Percentiles rank a stretch among this genome's conserved stretches.
Evolutionary conservation across 2,329 filamentous ascomycete species (phyloP).

Genomic region (Arthrocladium fulminans): DNA sequence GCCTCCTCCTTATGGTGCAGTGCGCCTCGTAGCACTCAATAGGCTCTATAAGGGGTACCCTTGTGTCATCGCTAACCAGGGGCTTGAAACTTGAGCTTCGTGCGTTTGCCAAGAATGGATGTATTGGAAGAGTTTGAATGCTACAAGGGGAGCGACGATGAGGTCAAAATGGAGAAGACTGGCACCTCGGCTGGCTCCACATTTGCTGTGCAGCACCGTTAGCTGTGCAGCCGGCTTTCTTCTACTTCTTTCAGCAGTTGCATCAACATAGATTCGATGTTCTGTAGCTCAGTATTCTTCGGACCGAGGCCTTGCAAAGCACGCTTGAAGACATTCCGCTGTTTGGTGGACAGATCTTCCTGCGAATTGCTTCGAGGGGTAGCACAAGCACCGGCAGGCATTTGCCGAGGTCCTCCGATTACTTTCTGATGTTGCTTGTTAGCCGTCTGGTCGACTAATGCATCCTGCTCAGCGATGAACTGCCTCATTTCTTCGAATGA

Average conservation of each 20-base stretch:
- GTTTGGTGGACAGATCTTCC: slow-evolving; percentile 61
- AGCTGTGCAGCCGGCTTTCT: too few relatives aligned
- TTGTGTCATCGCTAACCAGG: too few relatives aligned
- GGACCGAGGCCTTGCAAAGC: slow-evolving; percentile 84
- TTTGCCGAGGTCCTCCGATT: slow-evolving; percentile 76
- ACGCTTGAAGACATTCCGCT: slow-evolving; percentile 84
- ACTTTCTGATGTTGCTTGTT: slow-evolving; percentile 78
- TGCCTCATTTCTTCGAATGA: slow-evolving; percentile 94
- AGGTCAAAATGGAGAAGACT: too few relatives aligned
- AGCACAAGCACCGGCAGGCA: slow-evolving; percentile 51
- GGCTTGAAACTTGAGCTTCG: too few relatives aligned
- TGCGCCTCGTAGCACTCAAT: too few relatives aligned
- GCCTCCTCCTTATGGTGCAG: too few relatives aligned
- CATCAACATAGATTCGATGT: slow-evolving; percentile 86
- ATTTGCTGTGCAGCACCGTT: too few relatives aligned
- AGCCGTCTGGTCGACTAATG: slow-evolving; percentile 76
- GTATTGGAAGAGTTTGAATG: too few relatives aligned
- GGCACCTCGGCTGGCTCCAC: too few relatives aligned
- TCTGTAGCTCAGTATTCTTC: slow-evolving; percentile 77
- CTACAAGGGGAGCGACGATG: too few relatives aligned
- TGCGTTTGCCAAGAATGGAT: too few relatives aligned
- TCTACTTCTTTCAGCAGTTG: slow-evolving; percentile 90
- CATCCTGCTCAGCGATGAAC: slow-evolving; percentile 82
- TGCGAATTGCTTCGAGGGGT: slow-evolving; percentile 42
- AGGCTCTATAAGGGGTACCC: too few relatives aligned